A percentile compares a stretch with the other conserved stretches of the same genome.
Conservation (phyloP, 352 stramenopile genomes). For the Globisporangium spinosum region DNA sequence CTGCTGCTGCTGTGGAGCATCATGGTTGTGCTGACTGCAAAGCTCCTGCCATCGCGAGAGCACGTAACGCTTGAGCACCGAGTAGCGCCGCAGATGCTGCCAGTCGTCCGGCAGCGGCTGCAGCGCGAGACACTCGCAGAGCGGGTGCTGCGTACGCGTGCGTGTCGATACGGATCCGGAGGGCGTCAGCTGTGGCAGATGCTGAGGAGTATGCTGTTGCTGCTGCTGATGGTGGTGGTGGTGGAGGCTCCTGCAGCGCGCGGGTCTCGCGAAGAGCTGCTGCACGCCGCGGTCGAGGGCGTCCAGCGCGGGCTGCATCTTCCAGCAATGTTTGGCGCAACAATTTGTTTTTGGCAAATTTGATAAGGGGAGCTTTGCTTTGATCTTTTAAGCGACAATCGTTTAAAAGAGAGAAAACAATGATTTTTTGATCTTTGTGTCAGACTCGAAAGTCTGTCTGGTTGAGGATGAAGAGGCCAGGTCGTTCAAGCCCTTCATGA, state of each 20-base stretch:
- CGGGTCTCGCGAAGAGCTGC: slow-evolving; percentile 34
- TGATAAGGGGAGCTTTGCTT: neutral
- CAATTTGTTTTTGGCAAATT: neutral
- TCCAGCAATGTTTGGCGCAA: neutral
- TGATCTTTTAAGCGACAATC: neutral
- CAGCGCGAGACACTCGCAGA: slow-evolving; percentile 38
- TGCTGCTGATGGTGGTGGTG: neutral
- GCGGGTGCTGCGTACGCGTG: slow-evolving; percentile 20
- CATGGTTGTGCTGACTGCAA: slow-evolving; percentile 20
- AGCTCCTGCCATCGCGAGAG: slow-evolving; percentile 26
- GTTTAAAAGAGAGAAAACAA: neutral
- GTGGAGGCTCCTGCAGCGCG: neutral
- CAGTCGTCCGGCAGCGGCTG: slow-evolving; percentile 17
- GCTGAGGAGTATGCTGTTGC: neutral
- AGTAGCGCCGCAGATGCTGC: slow-evolving; percentile 31
- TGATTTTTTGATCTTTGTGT: no score
- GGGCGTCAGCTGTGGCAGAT: neutral
- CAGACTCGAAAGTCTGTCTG: no score
- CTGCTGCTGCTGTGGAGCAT: neutral
- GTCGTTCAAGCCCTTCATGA: no score
- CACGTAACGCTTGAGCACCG: slow-evolving; percentile 49
- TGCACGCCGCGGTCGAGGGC: slow-evolving; percentile 30
- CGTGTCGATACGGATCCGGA: neutral
- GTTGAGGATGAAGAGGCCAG: no score
- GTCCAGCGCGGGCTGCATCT: slow-evolving; percentile 29